Evolutionary conservation across 495 filamentous ascomycete genomes (phyloP).

Genomic region (Lasiosphaeriaceae sp.): DNA sequence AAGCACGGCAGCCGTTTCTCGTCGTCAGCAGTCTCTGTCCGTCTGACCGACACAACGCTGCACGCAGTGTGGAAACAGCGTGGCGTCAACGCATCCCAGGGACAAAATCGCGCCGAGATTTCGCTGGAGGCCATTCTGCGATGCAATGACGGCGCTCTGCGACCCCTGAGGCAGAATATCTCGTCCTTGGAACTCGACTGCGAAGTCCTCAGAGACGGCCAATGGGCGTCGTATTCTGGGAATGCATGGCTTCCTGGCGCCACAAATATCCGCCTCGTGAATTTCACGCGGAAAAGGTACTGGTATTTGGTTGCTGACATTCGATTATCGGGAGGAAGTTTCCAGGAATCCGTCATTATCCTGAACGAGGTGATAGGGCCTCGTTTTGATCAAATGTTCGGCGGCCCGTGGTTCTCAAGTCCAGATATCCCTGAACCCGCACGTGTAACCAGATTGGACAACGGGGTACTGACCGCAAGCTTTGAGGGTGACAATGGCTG

Average conservation of each 20-base stretch:
- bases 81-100: neutral
- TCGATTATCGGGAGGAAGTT: neutral
- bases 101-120: neutral
- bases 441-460: neutral
- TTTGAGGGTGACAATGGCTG: neutral
- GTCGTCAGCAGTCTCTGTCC: neutral
- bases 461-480: neutral
- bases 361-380: neutral
- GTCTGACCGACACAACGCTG: neutral
- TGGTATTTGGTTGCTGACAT: neutral
- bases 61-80: neutral
- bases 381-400: neutral
- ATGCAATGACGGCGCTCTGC: neutral
- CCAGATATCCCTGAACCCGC: neutral
- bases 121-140: neutral
- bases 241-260: neutral
- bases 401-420: neutral
- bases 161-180: neutral
- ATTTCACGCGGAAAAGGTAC: neutral
- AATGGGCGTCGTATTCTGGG: neutral
- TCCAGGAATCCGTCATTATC: neutral
- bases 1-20: neutral
- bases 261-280: neutral
- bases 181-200: neutral
- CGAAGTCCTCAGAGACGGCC: neutral